A percentile compares a stretch with the other conserved stretches of the same genome.
These are phyloP conservation scores for Dactylonectria estremocensis DNA, from an alignment of 2,329 filamentous ascomycete genomes.

Conservation along the genomic window DNA sequence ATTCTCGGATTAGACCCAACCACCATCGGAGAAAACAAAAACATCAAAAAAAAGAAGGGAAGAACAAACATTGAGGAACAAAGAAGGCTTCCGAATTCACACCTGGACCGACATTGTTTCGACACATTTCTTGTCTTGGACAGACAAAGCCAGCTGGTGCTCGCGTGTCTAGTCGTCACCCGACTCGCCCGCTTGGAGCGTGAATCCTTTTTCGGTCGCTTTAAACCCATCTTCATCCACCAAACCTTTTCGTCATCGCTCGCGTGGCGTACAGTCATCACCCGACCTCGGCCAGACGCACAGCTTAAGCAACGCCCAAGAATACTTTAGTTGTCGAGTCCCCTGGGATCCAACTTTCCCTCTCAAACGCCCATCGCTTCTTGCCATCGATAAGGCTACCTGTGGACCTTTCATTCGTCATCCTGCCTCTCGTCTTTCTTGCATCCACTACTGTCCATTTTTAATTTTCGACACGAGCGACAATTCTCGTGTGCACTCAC, in stretches of 20 bases:
- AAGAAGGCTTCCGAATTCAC: conserved; percentile 33
- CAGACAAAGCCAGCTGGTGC: conserved; percentile 44
- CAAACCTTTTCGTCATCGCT: conserved; percentile 18
- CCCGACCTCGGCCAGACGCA: conserved; percentile 34
- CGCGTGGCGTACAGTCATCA: conserved; percentile 31
- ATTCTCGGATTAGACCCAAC: conserved; percentile 38
- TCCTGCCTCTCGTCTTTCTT: conserved; percentile 36
- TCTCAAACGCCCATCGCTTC: conserved; percentile 29
- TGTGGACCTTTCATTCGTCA: conserved; percentile 46
- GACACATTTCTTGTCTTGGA: conserved; percentile 40
- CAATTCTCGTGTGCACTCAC: conserved; percentile 38
- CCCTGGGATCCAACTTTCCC: conserved; percentile 34
- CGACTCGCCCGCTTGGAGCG: conserved; percentile 42
- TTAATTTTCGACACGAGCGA: conserved; percentile 42
- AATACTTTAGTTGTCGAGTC: conserved; percentile 26
- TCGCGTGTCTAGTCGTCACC: conserved; percentile 43
- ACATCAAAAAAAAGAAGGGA: conserved; percentile 44
- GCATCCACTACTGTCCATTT: conserved; percentile 39
- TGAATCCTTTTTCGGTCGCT: conserved; percentile 36
- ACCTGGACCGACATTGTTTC: conserved; percentile 42
- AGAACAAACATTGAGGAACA: conserved; percentile 46
- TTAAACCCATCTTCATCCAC: conserved; percentile 29
- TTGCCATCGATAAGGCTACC: conserved; percentile 35
- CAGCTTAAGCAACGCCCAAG: conserved; percentile 17
- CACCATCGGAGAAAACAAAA: conserved; percentile 37